Conservation (phyloP, 1,284 basidiomycete species). For the Garcileccinum viscosum region DNA sequence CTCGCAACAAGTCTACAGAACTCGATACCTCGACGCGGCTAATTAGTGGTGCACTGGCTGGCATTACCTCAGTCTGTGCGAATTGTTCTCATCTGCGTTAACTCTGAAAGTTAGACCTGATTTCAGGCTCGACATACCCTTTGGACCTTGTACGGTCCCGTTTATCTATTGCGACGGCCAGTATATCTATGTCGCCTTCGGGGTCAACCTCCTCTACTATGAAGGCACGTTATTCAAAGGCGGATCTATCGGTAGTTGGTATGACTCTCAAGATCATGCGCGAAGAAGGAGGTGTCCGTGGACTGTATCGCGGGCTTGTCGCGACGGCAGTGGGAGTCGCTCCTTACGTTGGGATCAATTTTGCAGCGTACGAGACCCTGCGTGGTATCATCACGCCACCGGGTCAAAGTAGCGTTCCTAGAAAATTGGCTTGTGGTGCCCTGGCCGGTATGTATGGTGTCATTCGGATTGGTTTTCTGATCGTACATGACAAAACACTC, state of each 20-base stretch:
- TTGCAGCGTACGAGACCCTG: slow-evolving; percentile 79
- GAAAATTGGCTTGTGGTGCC: slow-evolving; percentile 80
- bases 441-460: slow-evolving; percentile 64
- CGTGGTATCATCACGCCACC: slow-evolving; percentile 78
- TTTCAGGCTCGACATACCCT: slow-evolving; percentile 86
- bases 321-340: slow-evolving; percentile 92
- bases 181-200: slow-evolving; percentile 50
- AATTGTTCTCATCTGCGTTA: slow-evolving; percentile 3
- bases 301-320: slow-evolving; percentile 86
- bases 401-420: slow-evolving; percentile 64
- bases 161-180: slow-evolving; percentile 89
- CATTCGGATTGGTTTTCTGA: slow-evolving; percentile 3
- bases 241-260: slow-evolving; percentile 80
- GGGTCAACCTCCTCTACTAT: slow-evolving; percentile 36
- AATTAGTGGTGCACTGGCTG: slow-evolving; percentile 85
- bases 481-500: slow-evolving; percentile 13
- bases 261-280: slow-evolving; percentile 91
- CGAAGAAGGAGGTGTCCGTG: slow-evolving; percentile 89
- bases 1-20: slow-evolving; percentile 66
- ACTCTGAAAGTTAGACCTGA: slow-evolving; percentile 24
- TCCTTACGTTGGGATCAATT: slow-evolving; percentile 90
- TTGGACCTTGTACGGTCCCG: slow-evolving; percentile 92
- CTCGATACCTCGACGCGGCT: slow-evolving; percentile 87
- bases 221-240: slow-evolving; percentile 47
- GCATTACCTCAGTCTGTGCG: slow-evolving; percentile 87